These are phyloP conservation scores for Backusella liffmaniae DNA, from an alignment of 192 early-diverging fungal species.

Conservation along the genomic window DNA sequence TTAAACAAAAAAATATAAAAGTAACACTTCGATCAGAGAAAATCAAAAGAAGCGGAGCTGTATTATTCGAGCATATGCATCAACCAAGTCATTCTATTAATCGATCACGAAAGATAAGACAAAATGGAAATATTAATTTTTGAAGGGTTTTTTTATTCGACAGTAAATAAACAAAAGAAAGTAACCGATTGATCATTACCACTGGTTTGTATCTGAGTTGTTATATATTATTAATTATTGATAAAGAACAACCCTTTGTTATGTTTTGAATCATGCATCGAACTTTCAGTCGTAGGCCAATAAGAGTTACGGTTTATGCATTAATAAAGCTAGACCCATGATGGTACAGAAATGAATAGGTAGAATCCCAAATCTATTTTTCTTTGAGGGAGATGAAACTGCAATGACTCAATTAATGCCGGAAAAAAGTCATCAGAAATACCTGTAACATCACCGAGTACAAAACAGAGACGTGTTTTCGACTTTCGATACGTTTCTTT, in stretches of 20 bases:
- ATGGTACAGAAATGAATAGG: not conserved
- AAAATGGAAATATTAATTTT: not conserved
- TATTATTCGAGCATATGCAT: not conserved
- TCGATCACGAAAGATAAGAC: not conserved
- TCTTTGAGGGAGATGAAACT: not conserved
- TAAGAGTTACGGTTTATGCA: not conserved
- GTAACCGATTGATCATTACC: not conserved
- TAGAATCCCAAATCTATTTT: not conserved
- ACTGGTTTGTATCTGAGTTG: not conserved
- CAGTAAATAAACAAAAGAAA: not conserved
- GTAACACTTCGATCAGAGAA: not conserved
- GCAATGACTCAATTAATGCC: not conserved
- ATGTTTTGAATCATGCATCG: not conserved
- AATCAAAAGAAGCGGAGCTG: not conserved
- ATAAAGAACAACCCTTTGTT: not conserved
- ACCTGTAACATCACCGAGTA: not conserved
- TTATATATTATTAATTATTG: not conserved
- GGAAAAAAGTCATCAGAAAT: not conserved
- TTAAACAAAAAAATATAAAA: not conserved
- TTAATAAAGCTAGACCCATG: not conserved
- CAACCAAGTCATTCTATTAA: not conserved
- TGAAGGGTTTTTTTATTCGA: not conserved
- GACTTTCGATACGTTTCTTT: not conserved
- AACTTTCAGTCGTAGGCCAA: not conserved
- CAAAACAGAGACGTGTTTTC: not conserved